phyloP scores from a whole-genome alignment of 371 early-diverging fungal genomes.

The Saksenaea oblongispora region DNA sequence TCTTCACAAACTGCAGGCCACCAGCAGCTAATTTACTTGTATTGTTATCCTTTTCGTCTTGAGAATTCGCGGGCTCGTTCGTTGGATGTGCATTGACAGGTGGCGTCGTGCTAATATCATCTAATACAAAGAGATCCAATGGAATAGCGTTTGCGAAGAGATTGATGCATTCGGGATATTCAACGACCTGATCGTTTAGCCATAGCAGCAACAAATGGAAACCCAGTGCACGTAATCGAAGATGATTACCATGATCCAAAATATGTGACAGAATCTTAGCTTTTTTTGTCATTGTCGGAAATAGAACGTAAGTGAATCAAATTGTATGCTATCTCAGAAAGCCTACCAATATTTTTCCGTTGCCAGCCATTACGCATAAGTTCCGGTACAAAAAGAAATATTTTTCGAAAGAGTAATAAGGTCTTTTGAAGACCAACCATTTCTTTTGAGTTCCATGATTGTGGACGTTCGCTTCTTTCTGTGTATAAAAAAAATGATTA shows the following conservation, averaged over 20 bases:
- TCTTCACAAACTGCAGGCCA: constrained; percentile 43
- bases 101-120: constrained; percentile 44
- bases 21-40: constrained; percentile 26
- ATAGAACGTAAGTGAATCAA: background rate
- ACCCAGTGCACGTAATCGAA: constrained; percentile 70
- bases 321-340: background rate
- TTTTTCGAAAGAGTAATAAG: constrained; percentile 63
- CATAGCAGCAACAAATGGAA: constrained; percentile 74
- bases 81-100: constrained; percentile 18
- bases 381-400: constrained; percentile 70
- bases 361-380: constrained; percentile 78
- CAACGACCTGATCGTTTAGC: constrained; percentile 68
- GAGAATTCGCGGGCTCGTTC: constrained; percentile 16
- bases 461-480: constrained; percentile 51
- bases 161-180: constrained; percentile 62
- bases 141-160: constrained; percentile 69
- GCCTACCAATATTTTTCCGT: constrained; percentile 57
- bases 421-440: constrained; percentile 65
- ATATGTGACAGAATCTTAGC: constrained; percentile 55
- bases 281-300: constrained; percentile 15
- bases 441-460: constrained; percentile 66
- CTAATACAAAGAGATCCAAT: constrained; percentile 66
- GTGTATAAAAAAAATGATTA: background rate
- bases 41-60: constrained; percentile 38
- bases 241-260: constrained; percentile 68